These are phyloP conservation scores for Schizosaccharomyces japonicus DNA, from an alignment of 805 yeast genomes.

Conservation along the genomic window DNA sequence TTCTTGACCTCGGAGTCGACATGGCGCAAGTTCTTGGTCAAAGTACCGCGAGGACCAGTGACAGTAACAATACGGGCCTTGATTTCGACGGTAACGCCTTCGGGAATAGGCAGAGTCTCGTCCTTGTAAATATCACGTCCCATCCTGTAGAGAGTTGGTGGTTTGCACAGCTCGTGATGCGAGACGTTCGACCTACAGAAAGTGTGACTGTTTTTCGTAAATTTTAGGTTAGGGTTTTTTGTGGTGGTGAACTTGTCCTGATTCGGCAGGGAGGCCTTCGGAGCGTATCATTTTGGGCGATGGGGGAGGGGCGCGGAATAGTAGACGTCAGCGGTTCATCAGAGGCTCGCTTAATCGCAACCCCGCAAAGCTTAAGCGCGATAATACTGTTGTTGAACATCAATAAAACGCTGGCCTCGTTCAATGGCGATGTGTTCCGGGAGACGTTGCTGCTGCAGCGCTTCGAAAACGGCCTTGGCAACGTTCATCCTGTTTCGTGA, in stretches of 20 bases:
- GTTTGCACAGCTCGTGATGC: background rate
- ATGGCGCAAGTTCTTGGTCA: constrained; percentile 78
- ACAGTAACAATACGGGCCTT: constrained; percentile 77
- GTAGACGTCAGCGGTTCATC: no score
- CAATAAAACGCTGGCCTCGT: constrained; percentile 87
- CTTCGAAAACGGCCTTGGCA: constrained; percentile 70
- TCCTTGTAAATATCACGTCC: constrained; percentile 6
- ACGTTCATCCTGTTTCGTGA: constrained; percentile 90
- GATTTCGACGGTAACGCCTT: constrained; percentile 53
- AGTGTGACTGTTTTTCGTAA: background rate
- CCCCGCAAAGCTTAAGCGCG: no score
- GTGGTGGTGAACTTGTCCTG: no score
- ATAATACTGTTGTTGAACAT: constrained; percentile 73
- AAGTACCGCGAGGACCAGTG: constrained; percentile 92
- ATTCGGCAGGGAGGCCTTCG: no score
- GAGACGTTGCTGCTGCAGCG: constrained; percentile 54
- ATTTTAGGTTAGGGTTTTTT: background rate
- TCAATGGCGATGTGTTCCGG: constrained; percentile 70
- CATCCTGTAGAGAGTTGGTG: constrained; percentile 5
- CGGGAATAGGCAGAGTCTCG: constrained; percentile 5
- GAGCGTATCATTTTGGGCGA: no score
- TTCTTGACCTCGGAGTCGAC: constrained; percentile 78
- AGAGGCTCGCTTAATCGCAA: no score
- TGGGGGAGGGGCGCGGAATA: no score
- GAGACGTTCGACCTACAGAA: background rate